Evolutionary conservation across 495 filamentous ascomycete genomes (phyloP).

Genomic region (Tetracladium marchalianum): DNA sequence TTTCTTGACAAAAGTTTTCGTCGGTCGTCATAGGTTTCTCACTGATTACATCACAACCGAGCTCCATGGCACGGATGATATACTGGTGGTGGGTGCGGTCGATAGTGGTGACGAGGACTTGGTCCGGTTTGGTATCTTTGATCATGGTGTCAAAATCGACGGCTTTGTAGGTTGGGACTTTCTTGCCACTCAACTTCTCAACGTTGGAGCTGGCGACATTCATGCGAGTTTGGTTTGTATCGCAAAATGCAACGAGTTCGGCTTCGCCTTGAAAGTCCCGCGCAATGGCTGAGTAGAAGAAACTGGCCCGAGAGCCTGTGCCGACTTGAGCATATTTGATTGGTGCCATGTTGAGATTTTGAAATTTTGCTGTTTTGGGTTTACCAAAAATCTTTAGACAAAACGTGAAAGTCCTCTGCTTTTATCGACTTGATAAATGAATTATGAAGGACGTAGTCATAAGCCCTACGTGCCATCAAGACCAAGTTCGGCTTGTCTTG

Average conservation of each 20-base stretch:
- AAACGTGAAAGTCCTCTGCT: too few species aligned
- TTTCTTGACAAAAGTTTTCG: slow-evolving; percentile 38
- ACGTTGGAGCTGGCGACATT: slow-evolving; percentile 31
- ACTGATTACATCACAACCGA: slow-evolving; percentile 45
- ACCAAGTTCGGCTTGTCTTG: slow-evolving; percentile 1
- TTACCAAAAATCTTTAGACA: background rate
- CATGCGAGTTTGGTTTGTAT: slow-evolving; percentile 38
- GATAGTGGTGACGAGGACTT: slow-evolving; percentile 48
- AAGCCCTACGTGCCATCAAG: background rate
- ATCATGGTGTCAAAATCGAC: slow-evolving; percentile 45
- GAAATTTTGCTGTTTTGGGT: background rate
- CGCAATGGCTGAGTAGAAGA: slow-evolving; percentile 48
- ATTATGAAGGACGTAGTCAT: background rate
- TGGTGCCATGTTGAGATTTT: background rate
- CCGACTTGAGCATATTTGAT: slow-evolving; percentile 36
- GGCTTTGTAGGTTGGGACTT: slow-evolving; percentile 39
- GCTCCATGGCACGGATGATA: slow-evolving; percentile 42
- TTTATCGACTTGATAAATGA: too few species aligned
- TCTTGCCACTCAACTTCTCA: slow-evolving; percentile 21
- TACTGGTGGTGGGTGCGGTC: slow-evolving; percentile 48
- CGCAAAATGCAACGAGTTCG: slow-evolving; percentile 38
- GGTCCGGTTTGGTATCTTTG: slow-evolving; percentile 39
- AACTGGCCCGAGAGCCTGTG: slow-evolving; percentile 33
- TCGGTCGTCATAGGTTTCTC: slow-evolving; percentile 55
- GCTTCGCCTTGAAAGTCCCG: slow-evolving; percentile 36